phyloP scores from a whole-genome alignment of 345 rosid species.

The Linum usitatissimum region DNA sequence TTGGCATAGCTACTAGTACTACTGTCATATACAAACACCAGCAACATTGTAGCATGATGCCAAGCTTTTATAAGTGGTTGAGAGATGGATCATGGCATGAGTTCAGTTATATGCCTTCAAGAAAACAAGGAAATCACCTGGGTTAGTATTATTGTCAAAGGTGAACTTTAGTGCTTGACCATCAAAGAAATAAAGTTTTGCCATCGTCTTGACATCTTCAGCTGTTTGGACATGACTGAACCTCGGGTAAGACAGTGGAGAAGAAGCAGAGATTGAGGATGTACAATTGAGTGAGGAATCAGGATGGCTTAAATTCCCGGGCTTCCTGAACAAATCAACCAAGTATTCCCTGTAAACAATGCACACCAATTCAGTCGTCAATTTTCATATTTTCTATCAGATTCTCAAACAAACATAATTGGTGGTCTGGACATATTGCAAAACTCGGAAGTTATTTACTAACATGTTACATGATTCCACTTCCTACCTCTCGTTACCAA shows the following conservation, averaged over 20 bases:
- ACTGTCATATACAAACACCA: no score
- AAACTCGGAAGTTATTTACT: neutral
- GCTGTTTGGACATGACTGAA: constrained; percentile 13
- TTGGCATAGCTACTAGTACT: neutral
- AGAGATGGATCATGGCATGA: neutral
- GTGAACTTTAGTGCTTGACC: constrained; percentile 6
- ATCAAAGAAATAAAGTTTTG: constrained; percentile 17
- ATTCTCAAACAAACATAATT: neutral
- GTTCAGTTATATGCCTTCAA: neutral
- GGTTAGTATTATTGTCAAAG: constrained; percentile 11
- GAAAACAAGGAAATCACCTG: constrained; percentile 14
- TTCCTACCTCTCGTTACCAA: constrained; percentile 19
- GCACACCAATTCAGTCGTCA: constrained; percentile 9
- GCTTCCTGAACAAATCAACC: constrained; percentile 21
- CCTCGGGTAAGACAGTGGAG: constrained; percentile 21
- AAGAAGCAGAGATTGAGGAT: constrained; percentile 17
- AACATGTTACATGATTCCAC: no score
- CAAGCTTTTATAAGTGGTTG: neutral
- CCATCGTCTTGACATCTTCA: constrained; percentile 10
- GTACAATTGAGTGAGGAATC: constrained; percentile 18
- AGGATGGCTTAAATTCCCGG: constrained; percentile 19
- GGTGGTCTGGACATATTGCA: neutral
- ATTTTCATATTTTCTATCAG: no score
- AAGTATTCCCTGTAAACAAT: constrained; percentile 17
- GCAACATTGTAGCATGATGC: neutral